Evolutionary conservation across 192 early-diverging fungal species (phyloP).

Genomic region (Coemansia sp.): DNA sequence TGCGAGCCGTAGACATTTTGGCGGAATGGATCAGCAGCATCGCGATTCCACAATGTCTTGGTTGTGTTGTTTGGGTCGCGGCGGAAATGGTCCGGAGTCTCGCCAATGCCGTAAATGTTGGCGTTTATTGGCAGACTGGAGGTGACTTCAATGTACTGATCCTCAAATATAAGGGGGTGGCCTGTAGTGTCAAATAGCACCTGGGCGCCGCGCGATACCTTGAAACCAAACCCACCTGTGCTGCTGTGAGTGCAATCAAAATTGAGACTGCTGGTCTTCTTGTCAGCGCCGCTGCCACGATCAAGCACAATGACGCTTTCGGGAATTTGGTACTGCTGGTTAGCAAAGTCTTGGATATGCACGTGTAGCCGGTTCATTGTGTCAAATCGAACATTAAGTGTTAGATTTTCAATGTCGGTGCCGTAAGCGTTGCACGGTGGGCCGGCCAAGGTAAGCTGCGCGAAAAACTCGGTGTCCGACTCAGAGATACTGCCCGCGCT

Average conservation of each 20-base stretch:
- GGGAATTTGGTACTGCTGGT: slow-evolving; percentile 50
- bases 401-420: slow-evolving; percentile 37
- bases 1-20: slow-evolving; percentile 66
- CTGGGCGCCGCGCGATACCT: slow-evolving; percentile 14
- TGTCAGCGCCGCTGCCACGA: slow-evolving; percentile 2
- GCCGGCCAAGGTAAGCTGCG: slow-evolving; percentile 18
- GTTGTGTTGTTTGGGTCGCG: slow-evolving; percentile 43
- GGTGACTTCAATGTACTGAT: slow-evolving; percentile 64
- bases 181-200: slow-evolving; percentile 33
- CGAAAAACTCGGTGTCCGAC: slow-evolving; percentile 8
- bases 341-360: slow-evolving; percentile 34
- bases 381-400: slow-evolving; percentile 53
- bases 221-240: slow-evolving; percentile 33
- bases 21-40: slow-evolving; percentile 39
- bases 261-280: slow-evolving; percentile 4
- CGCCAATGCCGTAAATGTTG: slow-evolving; percentile 67
- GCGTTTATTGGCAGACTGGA: slow-evolving; percentile 53
- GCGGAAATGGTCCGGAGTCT: slow-evolving; percentile 54
- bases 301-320: slow-evolving; percentile 17
- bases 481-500: not conserved
- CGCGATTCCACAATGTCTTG: slow-evolving; percentile 44
- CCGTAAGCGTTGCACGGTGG: slow-evolving; percentile 41
- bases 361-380: slow-evolving; percentile 53
- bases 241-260: slow-evolving; percentile 10
- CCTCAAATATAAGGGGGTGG: slow-evolving; percentile 56